Conservation (phyloP, 306 rosid genomes). For the Mimosa bimucronata region DNA sequence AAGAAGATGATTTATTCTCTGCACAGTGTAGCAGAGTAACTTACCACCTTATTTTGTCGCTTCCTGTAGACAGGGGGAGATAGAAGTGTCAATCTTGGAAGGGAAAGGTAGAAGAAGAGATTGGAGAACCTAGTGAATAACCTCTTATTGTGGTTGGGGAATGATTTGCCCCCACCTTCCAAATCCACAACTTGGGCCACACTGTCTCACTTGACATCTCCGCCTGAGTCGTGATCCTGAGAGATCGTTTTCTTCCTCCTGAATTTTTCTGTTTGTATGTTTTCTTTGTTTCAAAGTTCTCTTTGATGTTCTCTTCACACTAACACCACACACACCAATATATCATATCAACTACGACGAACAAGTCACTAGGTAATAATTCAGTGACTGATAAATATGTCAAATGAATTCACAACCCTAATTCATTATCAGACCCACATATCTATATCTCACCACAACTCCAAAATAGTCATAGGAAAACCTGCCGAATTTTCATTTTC, state of each 20-base stretch:
- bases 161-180: constrained; percentile 64
- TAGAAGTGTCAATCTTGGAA: constrained; percentile 17
- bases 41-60: constrained; percentile 8
- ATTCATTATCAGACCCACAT: constrained; percentile 32
- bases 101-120: neutral
- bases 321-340: constrained; percentile 5
- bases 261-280: constrained; percentile 51
- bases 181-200: constrained; percentile 40
- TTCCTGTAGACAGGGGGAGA: neutral
- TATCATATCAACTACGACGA: neutral
- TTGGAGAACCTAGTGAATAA: constrained; percentile 12
- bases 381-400: constrained; percentile 10
- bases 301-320: constrained; percentile 37
- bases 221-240: constrained; percentile 39
- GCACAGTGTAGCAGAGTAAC: neutral
- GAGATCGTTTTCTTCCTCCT: constrained; percentile 55
- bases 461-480: constrained; percentile 29
- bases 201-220: constrained; percentile 41
- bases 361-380: constrained; percentile 38
- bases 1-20: neutral
- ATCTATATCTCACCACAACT: constrained; percentile 16
- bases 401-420: constrained; percentile 3
- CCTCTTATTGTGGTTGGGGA: constrained; percentile 66
- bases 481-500: constrained; percentile 22
- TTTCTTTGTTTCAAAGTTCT: constrained; percentile 56